Percentiles rank a stretch among this genome's conserved stretches.
phyloP scores from a whole-genome alignment of 495 filamentous ascomycete species.

The Darksidea phi region DNA sequence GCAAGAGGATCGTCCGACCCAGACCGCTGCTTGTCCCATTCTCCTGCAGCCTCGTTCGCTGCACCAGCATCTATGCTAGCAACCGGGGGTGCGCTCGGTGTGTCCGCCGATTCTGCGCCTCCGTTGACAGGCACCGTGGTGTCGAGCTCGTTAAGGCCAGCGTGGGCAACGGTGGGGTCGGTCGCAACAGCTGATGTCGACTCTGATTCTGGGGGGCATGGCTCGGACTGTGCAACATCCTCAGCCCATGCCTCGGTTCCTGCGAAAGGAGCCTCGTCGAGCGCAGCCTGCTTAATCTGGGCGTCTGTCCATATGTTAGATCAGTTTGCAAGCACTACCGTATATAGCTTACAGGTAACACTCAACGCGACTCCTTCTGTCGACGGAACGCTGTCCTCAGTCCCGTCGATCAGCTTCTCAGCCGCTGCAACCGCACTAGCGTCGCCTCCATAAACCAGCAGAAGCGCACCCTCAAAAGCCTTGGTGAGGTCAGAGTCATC shows the following conservation, averaged over 20 bases:
- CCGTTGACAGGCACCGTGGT: slow-evolving; percentile 41
- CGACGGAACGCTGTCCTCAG: slow-evolving; percentile 66
- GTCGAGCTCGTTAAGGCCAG: slow-evolving; percentile 71
- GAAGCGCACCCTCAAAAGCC: slow-evolving; percentile 86
- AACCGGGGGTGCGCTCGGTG: slow-evolving; percentile 57
- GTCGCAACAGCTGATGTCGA: slow-evolving; percentile 48
- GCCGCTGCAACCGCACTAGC: slow-evolving; percentile 76
- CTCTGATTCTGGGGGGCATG: slow-evolving; percentile 41
- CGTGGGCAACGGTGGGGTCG: slow-evolving; percentile 76
- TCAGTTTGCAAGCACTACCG: slow-evolving; percentile 15
- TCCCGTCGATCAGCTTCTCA: slow-evolving; percentile 79
- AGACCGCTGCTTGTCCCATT: slow-evolving; percentile 60
- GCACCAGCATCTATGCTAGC: slow-evolving; percentile 50
- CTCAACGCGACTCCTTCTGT: slow-evolving; percentile 63
- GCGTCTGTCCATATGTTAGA: slow-evolving; percentile 51
- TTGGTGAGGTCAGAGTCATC: slow-evolving; percentile 69
- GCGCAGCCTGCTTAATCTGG: slow-evolving; percentile 63
- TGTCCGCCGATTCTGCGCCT: slow-evolving; percentile 42
- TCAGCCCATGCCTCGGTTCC: slow-evolving; percentile 50
- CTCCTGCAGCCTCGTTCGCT: slow-evolving; percentile 48
- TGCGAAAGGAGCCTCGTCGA: slow-evolving; percentile 51
- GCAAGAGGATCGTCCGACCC: slow-evolving; percentile 54
- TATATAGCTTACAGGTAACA: slow-evolving; percentile 68
- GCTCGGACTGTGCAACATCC: slow-evolving; percentile 48
- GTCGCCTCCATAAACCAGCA: slow-evolving; percentile 85